Evolutionary conservation across 1,139 yeast genomes (phyloP), one percentile per base, ranked within the genome.

Genomic region (Groenewaldozyma sp.): DNA sequence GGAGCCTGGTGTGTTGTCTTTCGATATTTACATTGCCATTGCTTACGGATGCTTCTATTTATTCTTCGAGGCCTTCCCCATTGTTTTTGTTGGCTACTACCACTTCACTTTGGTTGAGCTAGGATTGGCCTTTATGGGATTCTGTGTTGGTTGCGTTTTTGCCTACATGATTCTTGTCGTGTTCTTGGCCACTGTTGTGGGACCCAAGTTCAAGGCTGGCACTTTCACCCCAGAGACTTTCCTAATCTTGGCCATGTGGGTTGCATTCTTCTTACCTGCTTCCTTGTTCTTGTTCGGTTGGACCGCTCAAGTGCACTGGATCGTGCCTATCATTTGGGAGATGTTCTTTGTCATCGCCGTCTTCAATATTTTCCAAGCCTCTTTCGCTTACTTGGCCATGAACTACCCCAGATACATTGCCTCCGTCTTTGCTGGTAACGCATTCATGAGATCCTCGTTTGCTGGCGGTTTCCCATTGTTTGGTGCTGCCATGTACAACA

Each of bases 291-390:
- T 73, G 7, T 70, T 73, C 49, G 76, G 70, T 2, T 74, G 79
- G 78, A 62, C 76, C 3, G 73, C 84, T 4, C 71, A 74, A 52
- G 46, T 82, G 24, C 93, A 82, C 59, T 84, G 93, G 93, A 76
- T 82, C 65, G 81, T 76, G 13, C 87, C 94, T 13, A 67, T 78
- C 31, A 73, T 81, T 18, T 77, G 91, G 0, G 87, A 86, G 47
- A 70, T 76, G 29, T 80, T 87, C 29, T 82, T 82, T 55, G 88
- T 91, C 1, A 78, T 78, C 54, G 84, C 91, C 2, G 67, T 80
- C 45, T 73, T 82, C 46, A 65, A 81, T 53, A 73, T 83, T 39
- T 84, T 84, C 68, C 82, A 83, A 59, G 65, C 83, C 11, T 74
- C 78, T 32, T 68, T 84, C 55, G 70, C 78, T 40, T 83, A 82